Conservation (phyloP, 176 grass and related monocot genomes). For the Raddia distichophylla region DNA sequence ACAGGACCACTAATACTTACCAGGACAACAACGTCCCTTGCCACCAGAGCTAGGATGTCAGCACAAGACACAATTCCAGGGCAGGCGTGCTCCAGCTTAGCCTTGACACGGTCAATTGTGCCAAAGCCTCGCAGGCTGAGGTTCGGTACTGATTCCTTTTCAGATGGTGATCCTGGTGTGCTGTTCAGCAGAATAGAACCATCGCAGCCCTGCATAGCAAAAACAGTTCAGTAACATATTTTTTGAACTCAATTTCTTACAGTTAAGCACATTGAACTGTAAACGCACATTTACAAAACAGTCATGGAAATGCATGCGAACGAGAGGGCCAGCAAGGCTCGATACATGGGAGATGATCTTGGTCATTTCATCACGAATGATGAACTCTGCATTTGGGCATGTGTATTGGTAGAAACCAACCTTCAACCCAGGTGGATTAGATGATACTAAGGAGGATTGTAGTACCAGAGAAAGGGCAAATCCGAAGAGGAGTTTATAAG, state of each 20-base stretch:
- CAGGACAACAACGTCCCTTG: constrained; percentile 82
- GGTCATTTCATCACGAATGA: constrained; percentile 59
- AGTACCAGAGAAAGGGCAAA: constrained; percentile 50
- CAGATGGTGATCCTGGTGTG: constrained; percentile 46
- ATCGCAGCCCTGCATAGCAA: constrained; percentile 75
- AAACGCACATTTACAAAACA: constrained; percentile 84
- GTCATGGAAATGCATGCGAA: constrained; percentile 88
- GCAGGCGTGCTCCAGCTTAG: constrained; percentile 74
- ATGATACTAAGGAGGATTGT: constrained; percentile 39
- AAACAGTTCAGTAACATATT: constrained; percentile 5
- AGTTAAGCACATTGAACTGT: constrained; percentile 8
- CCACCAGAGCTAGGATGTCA: constrained; percentile 77
- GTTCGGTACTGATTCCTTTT: constrained; percentile 72
- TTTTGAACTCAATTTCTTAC: neutral
- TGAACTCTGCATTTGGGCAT: constrained; percentile 67
- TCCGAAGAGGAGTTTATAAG: constrained; percentile 47
- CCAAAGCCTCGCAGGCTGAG: constrained; percentile 69
- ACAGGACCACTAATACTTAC: constrained; percentile 41
- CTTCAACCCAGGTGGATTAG: constrained; percentile 48
- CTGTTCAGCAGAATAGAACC: constrained; percentile 73
- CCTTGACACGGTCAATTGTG: constrained; percentile 71
- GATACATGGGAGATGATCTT: constrained; percentile 54
- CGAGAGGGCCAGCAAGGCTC: constrained; percentile 69
- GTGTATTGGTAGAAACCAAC: constrained; percentile 74
- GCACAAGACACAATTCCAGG: constrained; percentile 86